Conservation (phyloP, 805 yeast genomes). For the Yamadazyma sp. region DNA sequence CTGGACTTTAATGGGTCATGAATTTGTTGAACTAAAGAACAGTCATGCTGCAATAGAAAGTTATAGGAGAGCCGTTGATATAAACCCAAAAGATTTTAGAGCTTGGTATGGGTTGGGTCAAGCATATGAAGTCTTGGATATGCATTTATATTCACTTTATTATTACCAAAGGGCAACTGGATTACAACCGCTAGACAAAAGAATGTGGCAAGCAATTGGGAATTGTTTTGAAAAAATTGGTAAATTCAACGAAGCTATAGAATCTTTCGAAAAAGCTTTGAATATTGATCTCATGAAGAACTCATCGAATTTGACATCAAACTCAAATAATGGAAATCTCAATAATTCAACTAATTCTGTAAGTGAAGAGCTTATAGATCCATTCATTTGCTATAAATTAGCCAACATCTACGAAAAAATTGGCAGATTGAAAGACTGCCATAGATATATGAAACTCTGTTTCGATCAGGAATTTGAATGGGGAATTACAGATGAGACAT, state of each 20-base stretch:
- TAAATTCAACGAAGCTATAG: conserved; percentile 68
- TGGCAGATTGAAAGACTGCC: conserved; percentile 52
- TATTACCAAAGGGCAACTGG: conserved; percentile 91
- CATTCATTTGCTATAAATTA: conserved; percentile 57
- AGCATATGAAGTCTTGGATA: conserved; percentile 94
- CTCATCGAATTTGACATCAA: too few relatives aligned
- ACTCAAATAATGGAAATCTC: too few relatives aligned
- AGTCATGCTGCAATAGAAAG: conserved; percentile 97
- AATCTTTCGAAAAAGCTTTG: conserved; percentile 77
- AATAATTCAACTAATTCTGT: too few relatives aligned
- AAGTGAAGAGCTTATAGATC: too few relatives aligned
- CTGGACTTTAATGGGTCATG: conserved; percentile 99
- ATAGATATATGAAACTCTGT: conserved; percentile 63
- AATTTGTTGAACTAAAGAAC: conserved; percentile 91
- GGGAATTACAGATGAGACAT: conserved; percentile 68
- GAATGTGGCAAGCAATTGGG: conserved; percentile 97
- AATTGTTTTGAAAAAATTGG: conserved; percentile 81
- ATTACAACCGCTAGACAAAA: conserved; percentile 79
- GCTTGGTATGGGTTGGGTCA: conserved; percentile 99
- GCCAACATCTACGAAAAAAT: conserved; percentile 64
- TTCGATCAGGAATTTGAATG: conserved; percentile 61
- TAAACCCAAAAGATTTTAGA: conserved; percentile 81
- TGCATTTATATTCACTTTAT: conserved; percentile 88
- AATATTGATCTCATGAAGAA: conserved; percentile 36
- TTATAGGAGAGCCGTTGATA: conserved; percentile 88